Percentiles rank a stretch among this genome's conserved stretches.
These are phyloP conservation scores for Podospora pseudoanserina DNA, from an alignment of 495 filamentous ascomycete species.

Conservation along the genomic window DNA sequence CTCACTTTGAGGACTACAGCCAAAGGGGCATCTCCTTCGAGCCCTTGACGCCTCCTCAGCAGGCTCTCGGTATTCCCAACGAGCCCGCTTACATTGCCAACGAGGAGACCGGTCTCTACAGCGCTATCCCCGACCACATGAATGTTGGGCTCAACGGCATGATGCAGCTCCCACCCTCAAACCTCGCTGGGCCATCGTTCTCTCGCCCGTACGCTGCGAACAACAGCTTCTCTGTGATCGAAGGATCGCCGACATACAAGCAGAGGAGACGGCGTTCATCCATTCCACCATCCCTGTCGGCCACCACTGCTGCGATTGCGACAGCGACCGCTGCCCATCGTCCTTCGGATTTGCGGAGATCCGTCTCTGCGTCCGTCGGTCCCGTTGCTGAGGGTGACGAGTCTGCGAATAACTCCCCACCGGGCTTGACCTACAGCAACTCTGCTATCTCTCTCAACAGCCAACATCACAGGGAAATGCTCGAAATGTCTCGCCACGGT, in stretches of 20 bases:
- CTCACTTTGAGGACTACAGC: conserved; percentile 95
- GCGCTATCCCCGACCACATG: conserved; percentile 80
- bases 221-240: conserved; percentile 91
- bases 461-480: conserved; percentile 70
- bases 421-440: conserved; percentile 63
- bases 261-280: conserved; percentile 91
- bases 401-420: conserved; percentile 63
- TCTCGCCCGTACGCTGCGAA: conserved; percentile 67
- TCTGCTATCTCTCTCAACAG: conserved; percentile 51
- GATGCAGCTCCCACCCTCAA: conserved; percentile 88
- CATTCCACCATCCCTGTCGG: conserved; percentile 69
- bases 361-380: conserved; percentile 83
- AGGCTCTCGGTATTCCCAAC: conserved; percentile 67
- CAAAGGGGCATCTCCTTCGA: conserved; percentile 94
- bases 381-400: conserved; percentile 78
- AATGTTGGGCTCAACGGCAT: conserved; percentile 66
- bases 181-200: conserved; percentile 72
- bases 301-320: conserved; percentile 60
- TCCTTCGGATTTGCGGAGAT: conserved; percentile 85
- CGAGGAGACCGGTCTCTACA: conserved; percentile 93
- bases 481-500: conserved; percentile 80
- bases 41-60: conserved; percentile 92
- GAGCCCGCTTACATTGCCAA: conserved; percentile 97
- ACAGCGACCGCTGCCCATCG: conserved; percentile 55
- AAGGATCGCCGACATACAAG: conserved; percentile 98